These are phyloP conservation scores for Apiotrichum sp. DNA, from an alignment of 1,284 basidiomycete genomes.

Conservation along the genomic window DNA sequence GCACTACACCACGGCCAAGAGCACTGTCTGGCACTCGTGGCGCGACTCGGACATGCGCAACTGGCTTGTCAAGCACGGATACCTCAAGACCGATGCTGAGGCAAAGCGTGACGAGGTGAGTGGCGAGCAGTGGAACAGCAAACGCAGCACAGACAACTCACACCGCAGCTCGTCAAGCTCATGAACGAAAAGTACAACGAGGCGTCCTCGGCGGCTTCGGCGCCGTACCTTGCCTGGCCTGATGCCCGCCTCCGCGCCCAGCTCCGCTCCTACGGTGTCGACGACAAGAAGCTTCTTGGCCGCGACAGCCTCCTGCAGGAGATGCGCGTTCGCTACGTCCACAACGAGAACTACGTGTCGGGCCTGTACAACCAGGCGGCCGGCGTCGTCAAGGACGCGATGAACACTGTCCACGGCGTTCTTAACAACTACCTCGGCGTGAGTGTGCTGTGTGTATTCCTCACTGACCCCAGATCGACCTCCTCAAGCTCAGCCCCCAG, in stretches of 20 bases:
- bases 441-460: not conserved
- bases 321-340: too few relatives aligned
- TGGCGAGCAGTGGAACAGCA: too few relatives aligned
- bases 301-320: too few relatives aligned
- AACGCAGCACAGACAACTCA: too few relatives aligned
- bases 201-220: conserved; percentile 33
- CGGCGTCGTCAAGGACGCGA: conserved; percentile 58
- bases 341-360: conserved; percentile 54
- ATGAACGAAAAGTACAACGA: too few relatives aligned
- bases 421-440: conserved; percentile 46
- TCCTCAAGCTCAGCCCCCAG: conserved; percentile 41
- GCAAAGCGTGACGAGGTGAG: conserved; percentile 60
- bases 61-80: conserved; percentile 71
- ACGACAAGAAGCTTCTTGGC: too few relatives aligned
- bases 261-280: too few relatives aligned
- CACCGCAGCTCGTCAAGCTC: too few relatives aligned
- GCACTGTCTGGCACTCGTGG: conserved; percentile 68
- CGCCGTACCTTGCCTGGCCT: conserved; percentile 76
- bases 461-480: not conserved
- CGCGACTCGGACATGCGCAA: conserved; percentile 65
- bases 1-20: conserved; percentile 65
- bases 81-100: conserved; percentile 61
- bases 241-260: too few relatives aligned
- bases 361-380: conserved; percentile 16
- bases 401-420: conserved; percentile 60